Base-by-base conservation (phyloP, 2,329 filamentous ascomycete species). In the Fusarium haematococcum region DNA sequence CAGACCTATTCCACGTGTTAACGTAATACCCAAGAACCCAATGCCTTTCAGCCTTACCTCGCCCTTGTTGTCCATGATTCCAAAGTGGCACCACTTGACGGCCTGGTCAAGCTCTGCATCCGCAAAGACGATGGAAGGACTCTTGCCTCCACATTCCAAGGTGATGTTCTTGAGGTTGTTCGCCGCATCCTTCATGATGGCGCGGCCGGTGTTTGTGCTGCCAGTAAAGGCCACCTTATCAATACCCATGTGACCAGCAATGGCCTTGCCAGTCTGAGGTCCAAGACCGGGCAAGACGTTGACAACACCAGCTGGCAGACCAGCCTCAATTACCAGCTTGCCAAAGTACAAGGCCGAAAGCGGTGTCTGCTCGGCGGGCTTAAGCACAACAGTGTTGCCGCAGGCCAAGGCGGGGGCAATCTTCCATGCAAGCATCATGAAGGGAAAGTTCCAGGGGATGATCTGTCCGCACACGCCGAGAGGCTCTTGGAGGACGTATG, bases 171-270 rank as follows among this genome's bases (percentile, higher is more conserved):
- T 90, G 77, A 88, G 78, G 68, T 85, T 93, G 0, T 86, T 83
- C 4, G 90, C 86, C 0, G 92, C 91, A 80, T 88, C 85, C 78
- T 91, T 92, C 91, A 93, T 93, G 63, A 94, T 92, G 71, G 91
- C 86, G 37, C 88, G 87, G 5, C 90, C 92, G 2, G 91, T 93
- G 7, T 84, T 85, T 1, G 92, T 94, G 43, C 88, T 91, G 43
- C 92, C 92, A 0, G 92, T 94, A 71, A 94, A 94, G 0, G 92
- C 91, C 68, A 94, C 85, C 83, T 93, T 94, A 75, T 92, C 90
- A 35, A 94, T 87, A 50, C 87, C 87, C 33, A 88, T 82, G 78
- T 94, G 92, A 48, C 86, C 84, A 1, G 90, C 90, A 18, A 94
- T 85, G 1, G 91, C 90, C 14, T 89, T 87, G 32, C 92, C 92